phyloP scores from a whole-genome alignment of 805 yeast species.

The Monosporozyma aerobia region DNA sequence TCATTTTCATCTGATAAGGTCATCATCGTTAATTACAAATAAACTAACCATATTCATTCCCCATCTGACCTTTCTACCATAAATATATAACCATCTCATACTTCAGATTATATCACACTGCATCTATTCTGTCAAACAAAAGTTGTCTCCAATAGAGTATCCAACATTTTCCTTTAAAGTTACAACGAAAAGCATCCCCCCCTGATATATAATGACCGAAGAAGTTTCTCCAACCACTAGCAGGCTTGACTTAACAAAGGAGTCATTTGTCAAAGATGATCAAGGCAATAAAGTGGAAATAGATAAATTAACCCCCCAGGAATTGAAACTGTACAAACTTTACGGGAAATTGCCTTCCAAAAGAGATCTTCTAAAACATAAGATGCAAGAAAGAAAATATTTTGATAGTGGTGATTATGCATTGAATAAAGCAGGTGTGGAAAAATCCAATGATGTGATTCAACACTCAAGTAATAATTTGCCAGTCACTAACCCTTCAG shows the following conservation, averaged over 20 bases:
- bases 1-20: too few species aligned
- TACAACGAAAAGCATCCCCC: neutral
- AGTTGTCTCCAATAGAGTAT: too few species aligned
- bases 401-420: constrained; percentile 95
- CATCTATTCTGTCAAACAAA: too few species aligned
- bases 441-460: constrained; percentile 20
- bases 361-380: constrained; percentile 64
- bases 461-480: constrained; percentile 23
- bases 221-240: constrained; percentile 24
- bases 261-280: constrained; percentile 5
- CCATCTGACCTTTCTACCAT: too few species aligned
- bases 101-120: too few species aligned
- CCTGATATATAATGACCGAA: constrained; percentile 7
- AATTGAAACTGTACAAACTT: constrained; percentile 62
- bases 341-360: constrained; percentile 83
- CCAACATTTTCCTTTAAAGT: too few species aligned
- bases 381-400: constrained; percentile 79
- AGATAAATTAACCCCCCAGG: constrained; percentile 63
- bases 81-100: too few species aligned
- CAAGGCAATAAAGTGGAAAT: constrained; percentile 35
- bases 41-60: too few species aligned
- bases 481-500: constrained; percentile 31
- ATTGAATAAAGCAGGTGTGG: constrained; percentile 58
- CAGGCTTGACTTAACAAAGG: constrained; percentile 16
- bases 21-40: too few species aligned